Percentiles rank a stretch among this genome's conserved stretches.
Conservation (phyloP, 805 yeast genomes). For the Yamadazyma scolyti region DNA sequence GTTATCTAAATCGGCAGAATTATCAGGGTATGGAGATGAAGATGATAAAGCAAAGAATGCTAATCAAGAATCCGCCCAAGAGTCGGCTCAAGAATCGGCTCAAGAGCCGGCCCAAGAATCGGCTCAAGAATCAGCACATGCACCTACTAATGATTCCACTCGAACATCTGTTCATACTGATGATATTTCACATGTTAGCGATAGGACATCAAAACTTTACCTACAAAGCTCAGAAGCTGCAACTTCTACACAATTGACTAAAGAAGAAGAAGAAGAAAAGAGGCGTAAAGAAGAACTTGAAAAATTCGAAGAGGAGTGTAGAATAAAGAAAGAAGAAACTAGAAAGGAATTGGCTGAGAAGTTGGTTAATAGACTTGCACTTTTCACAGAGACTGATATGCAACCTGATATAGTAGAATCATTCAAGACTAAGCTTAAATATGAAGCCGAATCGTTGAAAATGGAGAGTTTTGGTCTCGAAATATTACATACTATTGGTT, state of each 20-base stretch:
- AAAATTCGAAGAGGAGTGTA: conserved; percentile 74
- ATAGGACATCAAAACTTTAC: conserved; percentile 4
- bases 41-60: conserved; percentile 6
- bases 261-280: conserved; percentile 42
- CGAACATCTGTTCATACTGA: no score
- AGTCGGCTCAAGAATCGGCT: no score
- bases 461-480: conserved; percentile 85
- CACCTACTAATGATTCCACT: conserved; percentile 1
- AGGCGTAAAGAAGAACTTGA: conserved; percentile 51
- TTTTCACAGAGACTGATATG: conserved; percentile 43
- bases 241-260: conserved; percentile 19
- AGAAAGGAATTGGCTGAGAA: conserved; percentile 60
- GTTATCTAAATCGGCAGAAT: conserved; percentile 39
- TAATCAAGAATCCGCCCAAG: no score
- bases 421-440: conserved; percentile 61
- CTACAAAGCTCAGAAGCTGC: conserved; percentile 14
- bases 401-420: conserved; percentile 39
- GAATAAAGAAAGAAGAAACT: conserved; percentile 59
- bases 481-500: conserved; percentile 72
- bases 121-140: no score
- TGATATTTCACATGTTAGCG: no score
- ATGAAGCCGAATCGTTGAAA: conserved; percentile 80
- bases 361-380: conserved; percentile 44
- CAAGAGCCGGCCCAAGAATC: no score
- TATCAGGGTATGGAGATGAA: conserved; percentile 35